Evolutionary conservation across 2,329 filamentous ascomycete genomes (phyloP), one percentile per base, ranked within the genome.

Genomic region (Fusarium oligoseptatum): DNA sequence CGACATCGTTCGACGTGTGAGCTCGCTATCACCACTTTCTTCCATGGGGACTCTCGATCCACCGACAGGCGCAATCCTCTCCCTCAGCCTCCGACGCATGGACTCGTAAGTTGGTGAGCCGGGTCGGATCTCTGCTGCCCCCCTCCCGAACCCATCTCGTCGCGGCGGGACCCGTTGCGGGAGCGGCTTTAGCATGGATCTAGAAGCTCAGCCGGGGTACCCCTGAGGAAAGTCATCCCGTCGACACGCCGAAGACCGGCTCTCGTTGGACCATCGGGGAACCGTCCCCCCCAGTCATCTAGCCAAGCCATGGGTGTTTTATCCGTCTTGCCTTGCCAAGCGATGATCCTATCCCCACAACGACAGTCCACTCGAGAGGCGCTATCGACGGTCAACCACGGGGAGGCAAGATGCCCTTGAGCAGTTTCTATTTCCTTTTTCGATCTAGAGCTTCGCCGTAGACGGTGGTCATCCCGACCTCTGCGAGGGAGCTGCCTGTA

Each of bases 161-260:
- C 29, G 45, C 45, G 22, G 45, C 45, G 22, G 41, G 45, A 39
- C 43, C 45, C 60, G 43, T 52, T 29, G 39, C 63, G 63, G 63
- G 55, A 66, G 45, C 65, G 58, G 58, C 58, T 67, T 63, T 48
- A 63, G 58, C 65, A 67, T 50, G 48, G 58, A 67, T 27, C 60
- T 50, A 37, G 32, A 41, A 41, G 36, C n/a, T 43, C 22, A 17
- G 56, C 58, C 58, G n/a, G 50, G 65, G 36, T 39, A 37, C 36
- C 57, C 48, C 22, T 24, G 43, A 14, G 8, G 41, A 14, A 58
- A 15, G 32, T 37, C 24, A 36, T 55, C 52, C 32, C 27, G 48
- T 57, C 58, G 50, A 61, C 32, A 62, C 34, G 41, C 52, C 50
- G 24, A 60, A 29, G 20, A n/a, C 58, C 34, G 48, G 22, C 32